Conservation (phyloP, 2,329 filamentous ascomycete species). For the Fusarium beomiforme region DNA sequence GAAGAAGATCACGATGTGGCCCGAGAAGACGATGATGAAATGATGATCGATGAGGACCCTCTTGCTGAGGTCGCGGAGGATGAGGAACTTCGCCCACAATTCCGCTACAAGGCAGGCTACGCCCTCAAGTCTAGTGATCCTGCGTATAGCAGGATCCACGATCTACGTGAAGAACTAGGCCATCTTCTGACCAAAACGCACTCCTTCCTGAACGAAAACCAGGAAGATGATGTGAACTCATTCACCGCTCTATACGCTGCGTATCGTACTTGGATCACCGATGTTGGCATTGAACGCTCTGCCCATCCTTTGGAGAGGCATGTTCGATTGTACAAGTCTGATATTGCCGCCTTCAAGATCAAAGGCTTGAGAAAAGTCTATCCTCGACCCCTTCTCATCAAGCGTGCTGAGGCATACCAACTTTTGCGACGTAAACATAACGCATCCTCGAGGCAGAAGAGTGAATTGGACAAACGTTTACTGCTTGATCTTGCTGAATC, state of each 20-base stretch:
- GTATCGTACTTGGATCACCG: conserved; percentile 96
- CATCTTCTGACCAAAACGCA: conserved; percentile 85
- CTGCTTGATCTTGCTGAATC: conserved; percentile 90
- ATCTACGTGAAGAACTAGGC: conserved; percentile 82
- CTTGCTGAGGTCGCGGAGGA: conserved; percentile 76
- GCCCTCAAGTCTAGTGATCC: conserved; percentile 65
- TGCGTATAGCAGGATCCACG: conserved; percentile 81
- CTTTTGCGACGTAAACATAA: conserved; percentile 95
- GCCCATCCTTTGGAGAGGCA: conserved; percentile 93
- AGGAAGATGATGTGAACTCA: conserved; percentile 95
- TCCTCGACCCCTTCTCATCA: conserved; percentile 89
- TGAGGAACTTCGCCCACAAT: conserved; percentile 85
- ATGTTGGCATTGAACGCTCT: conserved; percentile 95
- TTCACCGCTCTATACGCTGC: conserved; percentile 93
- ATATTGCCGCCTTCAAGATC: conserved; percentile 93
- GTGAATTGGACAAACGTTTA: conserved; percentile 86
- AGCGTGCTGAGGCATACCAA: conserved; percentile 94
- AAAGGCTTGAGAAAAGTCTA: conserved; percentile 93
- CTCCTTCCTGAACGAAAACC: conserved; percentile 80
- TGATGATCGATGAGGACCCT: conserved; percentile 60
- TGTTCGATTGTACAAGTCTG: conserved; percentile 82
- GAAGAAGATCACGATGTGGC: conserved; percentile 64
- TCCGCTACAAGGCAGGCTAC: conserved; percentile 90
- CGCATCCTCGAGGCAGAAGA: conserved; percentile 85
- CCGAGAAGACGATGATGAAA: conserved; percentile 57